Evolutionary conservation across 1,284 basidiomycete genomes (phyloP).

Genomic region (Leccinum pachyderme): DNA sequence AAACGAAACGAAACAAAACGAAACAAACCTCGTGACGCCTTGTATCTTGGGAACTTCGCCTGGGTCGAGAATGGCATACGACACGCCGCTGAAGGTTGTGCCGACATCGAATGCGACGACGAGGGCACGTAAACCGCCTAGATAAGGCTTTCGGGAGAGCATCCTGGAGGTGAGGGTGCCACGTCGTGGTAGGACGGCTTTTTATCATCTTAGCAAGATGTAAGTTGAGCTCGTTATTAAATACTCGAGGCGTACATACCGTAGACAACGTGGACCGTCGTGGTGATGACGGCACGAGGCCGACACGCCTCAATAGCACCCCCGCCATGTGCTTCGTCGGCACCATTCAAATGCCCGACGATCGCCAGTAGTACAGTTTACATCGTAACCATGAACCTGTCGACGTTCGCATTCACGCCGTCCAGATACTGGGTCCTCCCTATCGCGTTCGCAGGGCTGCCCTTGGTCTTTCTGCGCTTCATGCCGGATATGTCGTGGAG

Average conservation of each 20-base stretch:
- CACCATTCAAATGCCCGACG: constrained; percentile 29
- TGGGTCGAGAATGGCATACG: constrained; percentile 46
- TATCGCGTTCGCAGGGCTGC: constrained; percentile 29
- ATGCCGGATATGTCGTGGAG: constrained; percentile 4
- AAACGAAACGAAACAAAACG: too few relatives aligned
- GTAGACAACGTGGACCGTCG: too few relatives aligned
- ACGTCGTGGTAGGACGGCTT: constrained; percentile 5
- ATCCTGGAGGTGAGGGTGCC: constrained; percentile 17
- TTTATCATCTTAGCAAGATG: too few relatives aligned
- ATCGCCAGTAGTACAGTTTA: constrained; percentile 1
- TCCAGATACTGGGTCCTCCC: constrained; percentile 31
- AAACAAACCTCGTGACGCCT: constrained; percentile 41
- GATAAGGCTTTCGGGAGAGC: constrained; percentile 34
- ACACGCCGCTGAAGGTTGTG: constrained; percentile 52
- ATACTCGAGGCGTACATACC: constrained; percentile 15
- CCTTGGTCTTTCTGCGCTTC: constrained; percentile 22
- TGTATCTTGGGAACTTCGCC: constrained; percentile 47
- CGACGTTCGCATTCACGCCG: constrained; percentile 28
- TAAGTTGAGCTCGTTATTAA: too few relatives aligned
- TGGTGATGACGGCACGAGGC: constrained; percentile 23
- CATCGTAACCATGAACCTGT: constrained; percentile 26
- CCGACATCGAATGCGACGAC: constrained; percentile 52
- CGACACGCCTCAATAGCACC: constrained; percentile 25
- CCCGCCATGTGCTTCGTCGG: constrained; percentile 24
- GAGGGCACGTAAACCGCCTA: constrained; percentile 38